A percentile compares a stretch with the other conserved stretches of the same genome.
phyloP scores from a whole-genome alignment of 2,329 filamentous ascomycete genomes.

The Beauveria sp. region DNA sequence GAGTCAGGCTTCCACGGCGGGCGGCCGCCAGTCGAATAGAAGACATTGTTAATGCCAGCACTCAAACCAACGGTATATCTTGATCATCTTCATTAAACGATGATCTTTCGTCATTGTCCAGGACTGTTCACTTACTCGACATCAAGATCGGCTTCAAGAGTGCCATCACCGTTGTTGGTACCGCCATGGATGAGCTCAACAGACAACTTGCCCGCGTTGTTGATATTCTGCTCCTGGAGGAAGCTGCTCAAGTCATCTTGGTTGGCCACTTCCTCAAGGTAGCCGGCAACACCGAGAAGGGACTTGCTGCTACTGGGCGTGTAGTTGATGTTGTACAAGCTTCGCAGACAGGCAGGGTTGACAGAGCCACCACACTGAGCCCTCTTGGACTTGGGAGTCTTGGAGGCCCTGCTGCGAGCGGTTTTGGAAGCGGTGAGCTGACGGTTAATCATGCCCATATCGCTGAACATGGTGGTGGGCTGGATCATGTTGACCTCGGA shows the following conservation, averaged over 20 bases:
- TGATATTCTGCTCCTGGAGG: not conserved
- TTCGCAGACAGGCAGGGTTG: not conserved
- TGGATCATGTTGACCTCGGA: constrained; percentile 11
- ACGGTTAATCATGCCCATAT: constrained; percentile 5
- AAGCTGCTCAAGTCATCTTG: not conserved
- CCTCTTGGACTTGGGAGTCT: not conserved
- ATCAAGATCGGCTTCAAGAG: constrained; percentile 9
- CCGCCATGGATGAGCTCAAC: constrained; percentile 7
- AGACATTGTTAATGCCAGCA: constrained; percentile 6
- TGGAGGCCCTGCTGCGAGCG: not conserved
- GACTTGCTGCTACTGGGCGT: constrained; percentile 1
- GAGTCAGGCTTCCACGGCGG: constrained; percentile 3
- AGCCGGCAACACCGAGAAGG: constrained; percentile 3
- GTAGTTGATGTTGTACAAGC: constrained; percentile 8
- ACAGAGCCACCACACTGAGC: not conserved
- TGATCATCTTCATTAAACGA: not conserved
- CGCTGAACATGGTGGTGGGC: constrained; percentile 12
- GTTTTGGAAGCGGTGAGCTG: not conserved
- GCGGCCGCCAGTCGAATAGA: constrained; percentile 6
- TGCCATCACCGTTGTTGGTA: not conserved
- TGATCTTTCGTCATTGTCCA: not conserved
- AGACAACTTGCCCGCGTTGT: not conserved
- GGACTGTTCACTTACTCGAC: not conserved
- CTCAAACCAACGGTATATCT: constrained; percentile 5
- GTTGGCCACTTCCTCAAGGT: constrained; percentile 1